phyloP scores from a whole-genome alignment of 768 basidiomycete genomes.

The Calocybe indica region DNA sequence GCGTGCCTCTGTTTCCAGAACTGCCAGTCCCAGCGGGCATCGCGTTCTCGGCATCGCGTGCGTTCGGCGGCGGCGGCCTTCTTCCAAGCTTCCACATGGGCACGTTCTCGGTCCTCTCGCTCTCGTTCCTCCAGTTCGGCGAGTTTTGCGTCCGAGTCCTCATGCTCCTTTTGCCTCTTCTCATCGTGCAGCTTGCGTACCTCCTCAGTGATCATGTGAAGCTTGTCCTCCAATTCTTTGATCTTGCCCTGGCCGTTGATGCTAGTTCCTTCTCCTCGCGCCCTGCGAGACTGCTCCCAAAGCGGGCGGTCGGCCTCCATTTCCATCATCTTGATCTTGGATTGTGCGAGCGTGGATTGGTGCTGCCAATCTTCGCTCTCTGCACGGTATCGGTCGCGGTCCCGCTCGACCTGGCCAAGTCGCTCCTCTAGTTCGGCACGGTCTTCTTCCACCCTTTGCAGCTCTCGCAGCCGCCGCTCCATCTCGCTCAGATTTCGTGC shows the following conservation, averaged over 20 bases:
- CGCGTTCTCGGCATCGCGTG: constrained; percentile 8
- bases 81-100: constrained; percentile 6
- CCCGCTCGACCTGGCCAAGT: background rate
- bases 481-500: background rate
- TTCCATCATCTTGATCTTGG: constrained; percentile 10
- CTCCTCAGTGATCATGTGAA: constrained; percentile 6
- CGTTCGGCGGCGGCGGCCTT: constrained; percentile 1
- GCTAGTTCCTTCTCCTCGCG: constrained; percentile 1
- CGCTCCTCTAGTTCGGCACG: background rate
- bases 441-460: background rate
- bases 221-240: constrained; percentile 5
- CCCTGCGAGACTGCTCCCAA: constrained; percentile 5
- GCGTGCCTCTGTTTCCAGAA: constrained; percentile 1
- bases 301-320: constrained; percentile 9
- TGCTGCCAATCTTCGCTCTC: constrained; percentile 5
- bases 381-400: background rate
- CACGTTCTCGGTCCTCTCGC: background rate
- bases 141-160: constrained; percentile 2
- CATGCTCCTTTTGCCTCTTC: constrained; percentile 1
- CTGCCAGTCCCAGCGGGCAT: background rate
- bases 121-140: background rate
- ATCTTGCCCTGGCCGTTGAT: constrained; percentile 3
- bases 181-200: background rate
- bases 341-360: constrained; percentile 6
- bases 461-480: background rate